Evolutionary conservation across 1,139 yeast genomes (phyloP).

Genomic region (Nakaseomyces uthaithaninus): DNA sequence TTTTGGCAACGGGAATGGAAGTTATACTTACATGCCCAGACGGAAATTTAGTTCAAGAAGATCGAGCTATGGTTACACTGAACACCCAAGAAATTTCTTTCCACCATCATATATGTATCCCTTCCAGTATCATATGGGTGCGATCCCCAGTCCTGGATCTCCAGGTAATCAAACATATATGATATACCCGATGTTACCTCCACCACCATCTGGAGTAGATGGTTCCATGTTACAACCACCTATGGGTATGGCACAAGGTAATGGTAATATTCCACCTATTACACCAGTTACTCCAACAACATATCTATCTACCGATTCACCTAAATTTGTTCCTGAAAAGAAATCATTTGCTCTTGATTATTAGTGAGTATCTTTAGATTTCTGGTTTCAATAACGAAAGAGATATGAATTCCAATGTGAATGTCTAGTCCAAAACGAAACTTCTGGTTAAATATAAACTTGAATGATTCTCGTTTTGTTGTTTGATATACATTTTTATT

Average conservation of each 20-base stretch:
- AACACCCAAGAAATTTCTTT: conserved; percentile 22
- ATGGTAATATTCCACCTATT: background rate
- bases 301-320: conserved; percentile 4
- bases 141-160: conserved; percentile 18
- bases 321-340: conserved; percentile 3
- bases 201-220: conserved; percentile 18
- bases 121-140: conserved; percentile 26
- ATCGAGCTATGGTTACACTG: conserved; percentile 13
- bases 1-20: conserved; percentile 22
- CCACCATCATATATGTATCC: conserved; percentile 29
- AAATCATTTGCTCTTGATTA: conserved; percentile 4
- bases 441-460: no score
- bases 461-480: no score
- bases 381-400: background rate
- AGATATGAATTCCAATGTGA: no score
- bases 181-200: conserved; percentile 30
- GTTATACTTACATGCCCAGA: conserved; percentile 6
- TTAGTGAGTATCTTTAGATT: background rate
- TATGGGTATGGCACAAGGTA: conserved; percentile 5
- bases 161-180: conserved; percentile 24
- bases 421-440: no score
- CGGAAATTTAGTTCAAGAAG: conserved; percentile 11
- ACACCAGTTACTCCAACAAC: conserved; percentile 2
- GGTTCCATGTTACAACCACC: conserved; percentile 7
- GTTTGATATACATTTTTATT: no score